Evolutionary conservation across 2,329 filamentous ascomycete species (phyloP).

Genomic region (Fusarium falciforme): DNA sequence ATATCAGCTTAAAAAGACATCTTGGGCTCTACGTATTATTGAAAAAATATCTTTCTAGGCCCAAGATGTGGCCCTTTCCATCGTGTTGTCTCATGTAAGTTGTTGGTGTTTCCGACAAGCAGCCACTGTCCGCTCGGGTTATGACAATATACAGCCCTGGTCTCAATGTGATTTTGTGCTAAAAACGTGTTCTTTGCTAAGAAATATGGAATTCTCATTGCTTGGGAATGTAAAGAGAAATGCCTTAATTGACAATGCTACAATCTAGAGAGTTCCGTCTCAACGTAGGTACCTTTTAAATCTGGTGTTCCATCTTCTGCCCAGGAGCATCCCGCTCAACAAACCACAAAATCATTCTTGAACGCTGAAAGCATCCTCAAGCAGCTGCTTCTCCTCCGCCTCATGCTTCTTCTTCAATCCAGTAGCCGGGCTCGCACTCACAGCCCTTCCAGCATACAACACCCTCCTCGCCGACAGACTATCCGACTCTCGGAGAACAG

Average conservation of each 20-base stretch:
- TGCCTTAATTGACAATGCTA: background rate
- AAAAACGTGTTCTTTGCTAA: background rate
- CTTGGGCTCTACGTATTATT: background rate
- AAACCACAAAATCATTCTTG: background rate
- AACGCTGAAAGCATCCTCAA: slow-evolving; percentile 25
- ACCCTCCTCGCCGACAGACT: background rate
- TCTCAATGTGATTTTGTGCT: background rate
- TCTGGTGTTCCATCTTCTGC: too few relatives aligned
- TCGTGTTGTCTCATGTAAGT: background rate
- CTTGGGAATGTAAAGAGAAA: background rate
- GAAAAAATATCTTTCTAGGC: background rate
- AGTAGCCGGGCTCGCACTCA: slow-evolving; percentile 28
- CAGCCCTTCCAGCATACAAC: slow-evolving; percentile 23
- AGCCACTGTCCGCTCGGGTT: background rate
- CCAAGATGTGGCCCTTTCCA: too few relatives aligned
- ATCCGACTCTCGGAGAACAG: slow-evolving; percentile 11
- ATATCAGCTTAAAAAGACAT: slow-evolving; percentile 27
- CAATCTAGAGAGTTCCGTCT: background rate
- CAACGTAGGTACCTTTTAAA: background rate
- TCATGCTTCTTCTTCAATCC: slow-evolving; percentile 27
- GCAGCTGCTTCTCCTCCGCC: slow-evolving; percentile 18
- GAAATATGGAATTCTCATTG: background rate
- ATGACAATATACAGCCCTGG: rapidly evolving
- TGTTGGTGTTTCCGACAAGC: background rate
- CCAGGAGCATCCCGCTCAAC: background rate